Evolutionary conservation across 2,329 filamentous ascomycete species (phyloP).

Genomic region (Neoascochyta sp.): DNA sequence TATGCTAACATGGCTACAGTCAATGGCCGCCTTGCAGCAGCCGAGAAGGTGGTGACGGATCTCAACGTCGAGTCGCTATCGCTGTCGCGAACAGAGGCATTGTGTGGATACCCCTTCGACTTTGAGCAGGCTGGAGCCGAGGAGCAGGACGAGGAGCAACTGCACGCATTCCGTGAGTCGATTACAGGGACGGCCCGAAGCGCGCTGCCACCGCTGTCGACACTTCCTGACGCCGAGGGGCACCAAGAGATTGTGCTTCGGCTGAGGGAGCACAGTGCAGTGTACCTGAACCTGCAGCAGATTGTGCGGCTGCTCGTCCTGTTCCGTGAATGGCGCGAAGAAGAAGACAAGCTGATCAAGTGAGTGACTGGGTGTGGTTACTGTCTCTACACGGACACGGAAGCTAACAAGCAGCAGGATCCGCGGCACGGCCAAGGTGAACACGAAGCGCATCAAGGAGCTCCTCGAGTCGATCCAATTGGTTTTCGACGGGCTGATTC

Average conservation of each 20-base stretch:
- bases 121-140: slow-evolving; percentile 26
- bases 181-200: slow-evolving; percentile 16
- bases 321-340: slow-evolving; percentile 43
- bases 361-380: slow-evolving; percentile 14
- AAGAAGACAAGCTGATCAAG: slow-evolving; percentile 41
- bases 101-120: slow-evolving; percentile 40
- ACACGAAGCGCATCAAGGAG: slow-evolving; percentile 35
- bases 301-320: slow-evolving; percentile 43
- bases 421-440: slow-evolving; percentile 16
- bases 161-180: slow-evolving; percentile 18
- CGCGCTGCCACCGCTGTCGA: slow-evolving; percentile 15
- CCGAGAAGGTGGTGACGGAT: slow-evolving; percentile 51
- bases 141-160: slow-evolving; percentile 22
- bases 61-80: slow-evolving; percentile 50
- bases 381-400: background rate
- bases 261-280: slow-evolving; percentile 22
- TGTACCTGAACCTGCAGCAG: slow-evolving; percentile 44
- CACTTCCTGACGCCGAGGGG: slow-evolving; percentile 17
- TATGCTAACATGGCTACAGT: slow-evolving; percentile 27
- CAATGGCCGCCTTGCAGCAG: slow-evolving; percentile 52
- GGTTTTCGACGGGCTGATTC: slow-evolving; percentile 38
- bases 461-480: slow-evolving; percentile 40
- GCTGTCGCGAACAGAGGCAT: slow-evolving; percentile 40
- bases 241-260: slow-evolving; percentile 20
- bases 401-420: slow-evolving; percentile 9